Percentiles rank a stretch among this genome's conserved stretches.
These are phyloP conservation scores for Olyra latifolia DNA, from an alignment of 176 grass and related monocot species.

Conservation along the genomic window DNA sequence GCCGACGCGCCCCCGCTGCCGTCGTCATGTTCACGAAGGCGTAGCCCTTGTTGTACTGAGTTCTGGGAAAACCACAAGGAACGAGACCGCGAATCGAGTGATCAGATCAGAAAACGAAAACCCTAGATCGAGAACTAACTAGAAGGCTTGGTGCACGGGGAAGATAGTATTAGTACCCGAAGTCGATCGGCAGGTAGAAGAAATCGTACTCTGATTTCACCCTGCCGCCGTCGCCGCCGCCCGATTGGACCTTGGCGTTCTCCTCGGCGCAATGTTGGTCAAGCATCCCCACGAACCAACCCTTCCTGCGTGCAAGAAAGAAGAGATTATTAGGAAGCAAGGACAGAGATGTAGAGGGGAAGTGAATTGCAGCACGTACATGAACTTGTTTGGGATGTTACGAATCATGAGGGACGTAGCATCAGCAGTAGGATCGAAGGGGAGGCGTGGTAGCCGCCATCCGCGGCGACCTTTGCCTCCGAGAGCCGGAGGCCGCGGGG, in stretches of 20 bases:
- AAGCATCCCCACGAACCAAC: slow-evolving; percentile 23
- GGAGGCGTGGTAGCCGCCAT: neutral
- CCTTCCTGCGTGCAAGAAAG: slow-evolving; percentile 26
- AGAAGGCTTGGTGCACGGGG: too few species aligned
- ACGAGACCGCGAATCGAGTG: neutral
- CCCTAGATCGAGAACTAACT: neutral
- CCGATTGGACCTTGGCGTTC: slow-evolving; percentile 1
- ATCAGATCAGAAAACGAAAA: too few species aligned
- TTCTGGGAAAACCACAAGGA: slow-evolving; percentile 17
- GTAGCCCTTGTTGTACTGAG: slow-evolving; percentile 54
- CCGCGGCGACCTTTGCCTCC: neutral
- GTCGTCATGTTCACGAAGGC: slow-evolving; percentile 69
- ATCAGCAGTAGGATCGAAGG: neutral
- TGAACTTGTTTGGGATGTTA: slow-evolving; percentile 51
- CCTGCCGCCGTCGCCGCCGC: neutral
- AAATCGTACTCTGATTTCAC: too few species aligned
- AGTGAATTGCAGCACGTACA: slow-evolving; percentile 5
- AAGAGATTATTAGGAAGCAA: neutral
- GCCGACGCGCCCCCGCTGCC: slow-evolving; percentile 36
- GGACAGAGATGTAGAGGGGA: neutral
- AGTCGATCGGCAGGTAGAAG: too few species aligned
- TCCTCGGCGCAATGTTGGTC: slow-evolving; percentile 36
- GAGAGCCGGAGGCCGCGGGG: neutral
- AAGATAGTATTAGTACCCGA: too few species aligned
- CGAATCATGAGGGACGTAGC: slow-evolving; percentile 55